These are phyloP conservation scores for Auricularia sp. DNA, from an alignment of 768 basidiomycete genomes.

Conservation along the genomic window DNA sequence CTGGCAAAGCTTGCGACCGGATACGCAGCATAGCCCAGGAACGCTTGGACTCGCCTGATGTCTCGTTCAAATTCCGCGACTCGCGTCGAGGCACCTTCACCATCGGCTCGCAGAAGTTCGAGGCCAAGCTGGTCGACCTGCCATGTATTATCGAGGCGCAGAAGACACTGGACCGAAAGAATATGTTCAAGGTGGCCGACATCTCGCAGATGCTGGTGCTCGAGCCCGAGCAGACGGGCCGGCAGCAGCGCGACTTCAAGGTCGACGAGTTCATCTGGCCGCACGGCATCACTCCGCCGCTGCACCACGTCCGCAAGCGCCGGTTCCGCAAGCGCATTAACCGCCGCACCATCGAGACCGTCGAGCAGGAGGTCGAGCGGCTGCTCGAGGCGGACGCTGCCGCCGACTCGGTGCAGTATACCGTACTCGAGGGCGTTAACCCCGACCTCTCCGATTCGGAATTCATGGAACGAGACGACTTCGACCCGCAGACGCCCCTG, in stretches of 20 bases:
- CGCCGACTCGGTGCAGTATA: conserved; percentile 69
- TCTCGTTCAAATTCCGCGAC: conserved; percentile 97
- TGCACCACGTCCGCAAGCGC: conserved; percentile 83
- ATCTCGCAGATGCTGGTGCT: conserved; percentile 94
- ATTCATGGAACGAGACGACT: conserved; percentile 56
- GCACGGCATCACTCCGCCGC: conserved; percentile 89
- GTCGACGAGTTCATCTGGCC: conserved; percentile 97
- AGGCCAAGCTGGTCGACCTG: conserved; percentile 90
- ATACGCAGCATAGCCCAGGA: conserved; percentile 72
- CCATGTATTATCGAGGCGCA: conserved; percentile 92
- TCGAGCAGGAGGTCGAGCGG: conserved; percentile 87
- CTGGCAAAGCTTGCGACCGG: conserved; percentile 71
- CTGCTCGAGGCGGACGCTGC: conserved; percentile 70
- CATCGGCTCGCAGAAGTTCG: conserved; percentile 67
- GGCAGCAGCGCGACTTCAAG: conserved; percentile 59
- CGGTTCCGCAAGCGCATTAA: conserved; percentile 88
- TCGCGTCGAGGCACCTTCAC: conserved; percentile 86
- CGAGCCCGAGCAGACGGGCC: conserved; percentile 49
- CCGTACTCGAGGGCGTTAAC: conserved; percentile 82
- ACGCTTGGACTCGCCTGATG: conserved; percentile 70
- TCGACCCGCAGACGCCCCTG: conserved; percentile 61
- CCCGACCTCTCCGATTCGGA: conserved; percentile 87
- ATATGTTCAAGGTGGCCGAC: conserved; percentile 98
- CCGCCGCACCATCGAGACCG: conserved; percentile 85
- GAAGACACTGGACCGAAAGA: conserved; percentile 91